Base-by-base conservation (phyloP, 495 filamentous ascomycete genomes). In the Neurospora tetraspora region DNA sequence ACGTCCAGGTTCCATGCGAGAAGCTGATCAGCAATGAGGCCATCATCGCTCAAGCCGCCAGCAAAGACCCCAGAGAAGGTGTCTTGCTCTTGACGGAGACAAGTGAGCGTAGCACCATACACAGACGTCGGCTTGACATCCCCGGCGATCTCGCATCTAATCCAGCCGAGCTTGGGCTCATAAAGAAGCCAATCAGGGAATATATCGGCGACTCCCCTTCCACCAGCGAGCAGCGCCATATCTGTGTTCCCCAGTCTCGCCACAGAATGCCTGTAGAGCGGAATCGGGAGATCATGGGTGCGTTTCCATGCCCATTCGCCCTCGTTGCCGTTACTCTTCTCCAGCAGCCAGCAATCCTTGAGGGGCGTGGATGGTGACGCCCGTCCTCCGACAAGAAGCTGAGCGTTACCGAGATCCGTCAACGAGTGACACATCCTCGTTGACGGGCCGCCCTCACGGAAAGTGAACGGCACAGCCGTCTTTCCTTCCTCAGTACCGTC, bases 351-450 rank as follows among this genome's bases (percentile, higher is more conserved):
- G 76, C 92, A 94, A 80, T 94, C 91, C 20, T 81, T 78, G 9
- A 92, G 75, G 5, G 87, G 88, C 27, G 83, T 85, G 18, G 89
- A 85, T 3, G 94, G 94, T 8, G 93, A 94, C 14, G 87, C 85
- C 68, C 94, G 85, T 16, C 94, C 94, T 20, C 94, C 94, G n/a
- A 90, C 88, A 20, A 97, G 80, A 10, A 97, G 86, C 42, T 84
- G 83, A 5, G 78, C 78, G 68, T 80, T 76, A 31, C 81, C 83
- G 11, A 92, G 74, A 42, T 85, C 80, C 12, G 90, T 94, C 23
- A 94, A 83, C 0, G 91, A 91, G 78, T 96, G 93, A 73, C 92
- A 94, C 88, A 94, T 91, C 65, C 93, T 84, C 70, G 85, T 82
- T 14, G 84, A 81, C 42, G 81, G 88, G 39, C 77, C 85, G 71